Evolutionary conservation across 179 eudicot genomes (phyloP).

Genomic region (Dionaea muscipula): DNA sequence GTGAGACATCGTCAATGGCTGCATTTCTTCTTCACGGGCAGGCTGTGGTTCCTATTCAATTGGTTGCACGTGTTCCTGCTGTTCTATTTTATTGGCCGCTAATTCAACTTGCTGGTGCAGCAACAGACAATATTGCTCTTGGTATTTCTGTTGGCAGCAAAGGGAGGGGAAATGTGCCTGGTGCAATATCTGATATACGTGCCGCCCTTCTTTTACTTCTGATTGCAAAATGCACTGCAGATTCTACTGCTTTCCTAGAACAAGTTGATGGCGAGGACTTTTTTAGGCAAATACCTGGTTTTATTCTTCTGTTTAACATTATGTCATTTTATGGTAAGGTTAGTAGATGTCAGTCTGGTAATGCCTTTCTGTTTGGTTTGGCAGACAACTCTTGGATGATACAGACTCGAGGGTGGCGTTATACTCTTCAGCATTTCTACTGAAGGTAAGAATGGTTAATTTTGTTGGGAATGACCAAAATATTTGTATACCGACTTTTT

Average conservation of each 20-base stretch:
- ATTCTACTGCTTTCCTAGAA: conserved; percentile 73
- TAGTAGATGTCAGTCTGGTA: background rate
- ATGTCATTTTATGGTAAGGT: background rate
- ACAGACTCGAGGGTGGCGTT: conserved; percentile 98
- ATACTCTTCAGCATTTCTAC: conserved; percentile 86
- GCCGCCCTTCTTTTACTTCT: conserved; percentile 93
- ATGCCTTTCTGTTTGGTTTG: conserved; percentile 1
- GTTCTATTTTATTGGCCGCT: conserved; percentile 91
- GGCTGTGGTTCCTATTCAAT: conserved; percentile 88
- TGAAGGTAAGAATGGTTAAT: conserved; percentile 49
- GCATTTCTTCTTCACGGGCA: conserved; percentile 87
- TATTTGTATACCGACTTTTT: conserved; percentile 7
- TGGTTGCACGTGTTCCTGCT: conserved; percentile 89
- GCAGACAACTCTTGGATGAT: conserved; percentile 88
- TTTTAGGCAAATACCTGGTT: conserved; percentile 42
- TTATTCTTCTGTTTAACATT: background rate
- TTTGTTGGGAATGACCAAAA: conserved; percentile 1
- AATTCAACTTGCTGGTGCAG: conserved; percentile 96
- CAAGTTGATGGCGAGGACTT: conserved; percentile 93
- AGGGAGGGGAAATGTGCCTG: conserved; percentile 94
- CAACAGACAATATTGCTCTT: conserved; percentile 88
- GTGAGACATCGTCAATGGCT: conserved; percentile 88
- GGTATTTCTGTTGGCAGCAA: conserved; percentile 99
- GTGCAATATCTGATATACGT: conserved; percentile 95
- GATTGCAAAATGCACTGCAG: conserved; percentile 97